Evolutionary conservation across 2,329 filamentous ascomycete genomes (phyloP).

Genomic region (Pseudogymnoascus sp.): DNA sequence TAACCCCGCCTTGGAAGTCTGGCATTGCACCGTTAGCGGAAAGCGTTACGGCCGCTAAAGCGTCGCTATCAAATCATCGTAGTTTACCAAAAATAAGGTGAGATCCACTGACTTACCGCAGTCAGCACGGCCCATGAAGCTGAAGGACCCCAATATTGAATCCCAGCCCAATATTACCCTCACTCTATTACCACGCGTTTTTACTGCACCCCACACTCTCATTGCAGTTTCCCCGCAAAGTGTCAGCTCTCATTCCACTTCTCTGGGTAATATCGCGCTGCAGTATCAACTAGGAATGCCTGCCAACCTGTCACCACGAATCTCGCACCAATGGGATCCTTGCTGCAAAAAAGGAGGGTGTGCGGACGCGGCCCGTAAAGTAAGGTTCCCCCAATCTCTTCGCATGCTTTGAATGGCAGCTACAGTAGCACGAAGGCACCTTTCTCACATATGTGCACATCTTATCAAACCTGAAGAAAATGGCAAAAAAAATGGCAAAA

Average conservation of each 20-base stretch:
- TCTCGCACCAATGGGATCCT: not conserved
- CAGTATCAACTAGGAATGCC: not conserved
- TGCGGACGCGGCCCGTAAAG: not conserved
- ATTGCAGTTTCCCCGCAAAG: not conserved
- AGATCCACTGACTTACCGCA: not conserved
- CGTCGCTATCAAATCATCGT: not conserved
- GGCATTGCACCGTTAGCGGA: not conserved
- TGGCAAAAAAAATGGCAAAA: too few species aligned
- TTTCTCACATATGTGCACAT: not conserved
- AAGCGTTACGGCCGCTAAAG: not conserved
- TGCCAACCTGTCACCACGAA: not conserved
- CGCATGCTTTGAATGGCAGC: not conserved
- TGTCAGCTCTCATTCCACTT: not conserved
- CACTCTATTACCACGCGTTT: not conserved
- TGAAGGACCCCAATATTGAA: not conserved
- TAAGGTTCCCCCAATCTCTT: not conserved
- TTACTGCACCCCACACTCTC: not conserved
- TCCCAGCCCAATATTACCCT: not conserved
- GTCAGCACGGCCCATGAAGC: not conserved
- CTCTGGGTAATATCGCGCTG: not conserved
- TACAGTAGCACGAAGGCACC: not conserved
- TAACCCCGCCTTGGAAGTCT: not conserved
- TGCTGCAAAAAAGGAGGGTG: not conserved
- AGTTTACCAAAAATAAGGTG: not conserved
- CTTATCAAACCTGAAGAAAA: not conserved